These are phyloP conservation scores for Papiliotrema flavescens DNA, from an alignment of 1,284 basidiomycete species.

Conservation along the genomic window DNA sequence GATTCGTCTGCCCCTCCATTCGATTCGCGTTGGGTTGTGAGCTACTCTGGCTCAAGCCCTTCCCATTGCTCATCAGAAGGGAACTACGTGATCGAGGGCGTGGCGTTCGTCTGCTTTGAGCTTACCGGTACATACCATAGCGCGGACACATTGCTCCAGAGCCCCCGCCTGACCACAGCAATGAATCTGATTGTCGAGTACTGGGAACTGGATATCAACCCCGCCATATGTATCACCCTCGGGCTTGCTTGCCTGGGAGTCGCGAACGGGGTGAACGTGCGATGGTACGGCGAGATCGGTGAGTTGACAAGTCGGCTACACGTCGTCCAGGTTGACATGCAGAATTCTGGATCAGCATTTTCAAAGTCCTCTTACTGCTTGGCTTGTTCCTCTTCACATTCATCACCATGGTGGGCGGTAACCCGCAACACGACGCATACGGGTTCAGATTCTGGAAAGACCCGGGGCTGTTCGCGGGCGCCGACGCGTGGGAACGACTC, in stretches of 20 bases:
- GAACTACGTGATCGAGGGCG: too few relatives aligned
- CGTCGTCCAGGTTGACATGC: constrained; percentile 5
- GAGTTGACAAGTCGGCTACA: constrained; percentile 8
- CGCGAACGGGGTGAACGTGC: constrained; percentile 48
- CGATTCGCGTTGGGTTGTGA: too few relatives aligned
- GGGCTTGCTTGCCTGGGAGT: constrained; percentile 44
- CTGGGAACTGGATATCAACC: constrained; percentile 27
- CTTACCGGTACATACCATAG: too few relatives aligned
- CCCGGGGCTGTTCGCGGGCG: constrained; percentile 42
- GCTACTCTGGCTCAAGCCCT: too few relatives aligned
- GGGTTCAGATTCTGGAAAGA: constrained; percentile 61
- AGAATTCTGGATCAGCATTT: constrained; percentile 30
- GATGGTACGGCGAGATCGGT: constrained; percentile 36
- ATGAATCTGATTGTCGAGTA: constrained; percentile 27
- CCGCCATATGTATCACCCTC: constrained; percentile 50
- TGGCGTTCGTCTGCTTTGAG: too few relatives aligned
- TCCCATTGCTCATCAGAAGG: too few relatives aligned
- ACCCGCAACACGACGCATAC: constrained; percentile 48
- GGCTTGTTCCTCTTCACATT: constrained; percentile 59
- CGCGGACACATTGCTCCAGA: too few relatives aligned
- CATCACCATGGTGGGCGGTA: constrained; percentile 67
- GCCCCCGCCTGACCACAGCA: too few relatives aligned
- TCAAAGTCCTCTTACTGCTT: constrained; percentile 32
- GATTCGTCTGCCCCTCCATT: too few relatives aligned
- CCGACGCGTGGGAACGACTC: constrained; percentile 5